Evolutionary conservation across 495 filamentous ascomycete species (phyloP).

Genomic region (Trichoderma reesei): DNA sequence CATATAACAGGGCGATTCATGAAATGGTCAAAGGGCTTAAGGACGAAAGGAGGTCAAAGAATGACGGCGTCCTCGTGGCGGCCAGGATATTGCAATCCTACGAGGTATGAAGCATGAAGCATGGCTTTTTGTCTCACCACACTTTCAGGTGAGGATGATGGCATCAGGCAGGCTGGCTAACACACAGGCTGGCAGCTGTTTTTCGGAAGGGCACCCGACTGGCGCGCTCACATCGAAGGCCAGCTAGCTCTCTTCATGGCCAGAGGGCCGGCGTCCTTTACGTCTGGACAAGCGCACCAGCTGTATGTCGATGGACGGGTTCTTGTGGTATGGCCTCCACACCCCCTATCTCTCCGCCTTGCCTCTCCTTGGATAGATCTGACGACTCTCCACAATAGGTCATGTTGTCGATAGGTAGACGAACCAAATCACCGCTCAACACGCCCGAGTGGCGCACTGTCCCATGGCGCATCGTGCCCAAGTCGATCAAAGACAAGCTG

Average conservation of each 20-base stretch:
- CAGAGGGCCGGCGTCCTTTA: not conserved
- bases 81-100: not conserved
- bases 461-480: not conserved
- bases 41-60: not conserved
- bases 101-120: not conserved
- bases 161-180: not conserved
- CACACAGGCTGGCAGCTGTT: not conserved
- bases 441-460: not conserved
- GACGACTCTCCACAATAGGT: not conserved
- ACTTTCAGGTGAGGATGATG: too few species aligned
- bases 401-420: not conserved
- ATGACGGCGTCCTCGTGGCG: not conserved
- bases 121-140: too few species aligned
- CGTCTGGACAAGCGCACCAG: constrained; percentile 1
- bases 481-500: constrained; percentile 1
- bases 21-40: not conserved
- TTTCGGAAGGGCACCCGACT: not conserved
- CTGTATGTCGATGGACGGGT: constrained; percentile 1
- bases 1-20: not conserved
- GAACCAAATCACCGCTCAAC: not conserved
- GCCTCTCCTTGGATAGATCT: too few species aligned
- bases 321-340: not conserved
- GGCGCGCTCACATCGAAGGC: not conserved
- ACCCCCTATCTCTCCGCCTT: too few species aligned
- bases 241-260: not conserved